Evolutionary conservation across 2,329 filamentous ascomycete genomes (phyloP).

Genomic region (Immersiporthe knoxdaviesiana): DNA sequence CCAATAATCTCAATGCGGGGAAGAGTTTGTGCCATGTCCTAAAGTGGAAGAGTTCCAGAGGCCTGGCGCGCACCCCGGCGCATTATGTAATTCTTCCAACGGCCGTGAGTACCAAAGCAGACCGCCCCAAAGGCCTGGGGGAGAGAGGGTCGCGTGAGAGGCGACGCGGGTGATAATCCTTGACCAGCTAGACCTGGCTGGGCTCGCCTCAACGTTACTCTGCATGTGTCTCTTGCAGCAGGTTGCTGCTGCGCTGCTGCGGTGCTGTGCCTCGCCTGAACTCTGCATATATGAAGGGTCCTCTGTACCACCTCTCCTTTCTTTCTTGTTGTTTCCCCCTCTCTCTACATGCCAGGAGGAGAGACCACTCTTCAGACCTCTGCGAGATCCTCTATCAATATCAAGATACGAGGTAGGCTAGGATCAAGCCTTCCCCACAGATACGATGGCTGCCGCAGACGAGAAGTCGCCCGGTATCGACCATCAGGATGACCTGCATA

Average conservation of each 20-base stretch:
- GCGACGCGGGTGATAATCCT: constrained; percentile 17
- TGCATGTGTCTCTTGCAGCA: constrained; percentile 1
- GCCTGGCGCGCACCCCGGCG: constrained; percentile 14
- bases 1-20: constrained; percentile 11
- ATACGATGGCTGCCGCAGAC: constrained; percentile 33
- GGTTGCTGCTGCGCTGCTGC: neutral
- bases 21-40: neutral
- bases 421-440: neutral
- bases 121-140: neutral
- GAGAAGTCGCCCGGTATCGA: constrained; percentile 33
- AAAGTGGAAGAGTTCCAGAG: neutral
- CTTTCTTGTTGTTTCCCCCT: neutral
- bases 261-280: neutral
- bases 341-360: constrained; percentile 11
- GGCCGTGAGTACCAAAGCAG: neutral
- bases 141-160: constrained; percentile 7
- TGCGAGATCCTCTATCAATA: neutral
- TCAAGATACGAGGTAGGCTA: neutral
- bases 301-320: neutral
- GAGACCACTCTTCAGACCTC: neutral
- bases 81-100: constrained; percentile 9
- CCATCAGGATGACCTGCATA: constrained; percentile 31
- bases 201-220: constrained; percentile 2
- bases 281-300: constrained; percentile 19
- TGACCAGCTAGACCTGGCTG: constrained; percentile 18